A percentile compares a stretch with the other conserved stretches of the same genome.
phyloP scores from a whole-genome alignment of 441 rosid genomes.

The Biscutella auriculata region DNA sequence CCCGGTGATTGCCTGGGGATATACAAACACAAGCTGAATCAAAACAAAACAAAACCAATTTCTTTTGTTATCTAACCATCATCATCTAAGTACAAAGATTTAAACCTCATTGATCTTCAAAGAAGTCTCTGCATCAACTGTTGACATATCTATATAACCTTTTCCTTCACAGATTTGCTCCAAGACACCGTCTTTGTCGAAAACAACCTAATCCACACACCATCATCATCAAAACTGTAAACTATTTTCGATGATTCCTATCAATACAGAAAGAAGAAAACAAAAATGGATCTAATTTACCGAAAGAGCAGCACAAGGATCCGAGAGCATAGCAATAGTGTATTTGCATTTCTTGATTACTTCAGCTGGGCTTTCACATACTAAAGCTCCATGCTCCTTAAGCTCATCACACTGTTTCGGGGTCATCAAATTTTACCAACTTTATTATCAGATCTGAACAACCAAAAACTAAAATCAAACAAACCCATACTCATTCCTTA shows the following conservation, averaged over 20 bases:
- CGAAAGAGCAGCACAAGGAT: constrained; percentile 81
- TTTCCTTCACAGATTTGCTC: constrained; percentile 64
- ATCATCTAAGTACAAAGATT: background rate
- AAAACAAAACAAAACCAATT: background rate
- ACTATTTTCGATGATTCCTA: background rate
- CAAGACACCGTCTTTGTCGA: constrained; percentile 74
- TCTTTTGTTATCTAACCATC: background rate
- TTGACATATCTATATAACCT: constrained; percentile 90
- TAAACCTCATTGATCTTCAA: constrained; percentile 58
- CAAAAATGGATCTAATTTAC: constrained; percentile 19
- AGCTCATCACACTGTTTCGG: constrained; percentile 68
- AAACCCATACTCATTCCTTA: no score
- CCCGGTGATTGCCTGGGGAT: constrained; percentile 55
- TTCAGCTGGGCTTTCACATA: constrained; percentile 73
- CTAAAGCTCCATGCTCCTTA: constrained; percentile 60
- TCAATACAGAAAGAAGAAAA: background rate
- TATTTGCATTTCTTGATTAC: constrained; percentile 78
- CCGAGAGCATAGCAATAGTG: constrained; percentile 83
- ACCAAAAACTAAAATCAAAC: background rate
- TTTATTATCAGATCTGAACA: constrained; percentile 14
- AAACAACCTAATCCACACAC: constrained; percentile 68
- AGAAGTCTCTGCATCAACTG: constrained; percentile 88
- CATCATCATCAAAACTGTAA: constrained; percentile 11
- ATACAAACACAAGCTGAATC: background rate
- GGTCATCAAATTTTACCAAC: background rate